Base-by-base conservation (phyloP, 495 filamentous ascomycete species). In the Penicillium malachiteum region DNA sequence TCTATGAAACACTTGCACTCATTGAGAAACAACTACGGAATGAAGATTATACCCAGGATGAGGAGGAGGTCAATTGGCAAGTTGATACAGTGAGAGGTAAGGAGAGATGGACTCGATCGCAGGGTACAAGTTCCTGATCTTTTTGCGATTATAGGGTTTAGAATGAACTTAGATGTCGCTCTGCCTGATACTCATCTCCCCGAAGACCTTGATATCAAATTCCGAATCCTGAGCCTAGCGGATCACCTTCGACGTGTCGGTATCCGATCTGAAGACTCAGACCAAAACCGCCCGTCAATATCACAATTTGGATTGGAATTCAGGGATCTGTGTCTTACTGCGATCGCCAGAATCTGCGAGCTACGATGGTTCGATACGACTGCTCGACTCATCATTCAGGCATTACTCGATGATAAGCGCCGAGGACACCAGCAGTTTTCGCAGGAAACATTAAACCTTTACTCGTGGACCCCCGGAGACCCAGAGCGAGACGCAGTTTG, bases 371-470 rank as follows among this genome's bases (percentile, higher is more conserved):
- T 78, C 54, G 66, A 76, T 10, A 58, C 81, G 7, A 72, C 75
- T 1, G 73, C 67, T 0, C 71, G 74, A 18, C 80, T 79, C 55
- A 76, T 83, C 66, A 58, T 77, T 10, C 80, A 84, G 46, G 77
- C 81, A 6, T 67, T 64, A 4, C 38, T 80, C 7, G 81, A 84
- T 59, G 76, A 79, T 52, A 74, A 75, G 40, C 61, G 72, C 12
- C 57, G 72, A 30, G 69, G 64, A 6, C 54, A 51, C 7, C 47
- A 42, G 34, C 60, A 64, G 11, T 26, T 26, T 4, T 41, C 57
- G 1, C 64, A 71, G n/a, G 48, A 58, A 1, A 49, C 74, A 2
- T 7, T 47, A 3, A 58, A 62, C 39, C 58, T 64, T n/a, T 69
- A 68, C 32, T 41, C 67, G 7, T 77, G 73, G 73, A 35, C 31